Evolutionary conservation across 306 rosid genomes (phyloP).

Genomic region (Citrullus colocynthis): DNA sequence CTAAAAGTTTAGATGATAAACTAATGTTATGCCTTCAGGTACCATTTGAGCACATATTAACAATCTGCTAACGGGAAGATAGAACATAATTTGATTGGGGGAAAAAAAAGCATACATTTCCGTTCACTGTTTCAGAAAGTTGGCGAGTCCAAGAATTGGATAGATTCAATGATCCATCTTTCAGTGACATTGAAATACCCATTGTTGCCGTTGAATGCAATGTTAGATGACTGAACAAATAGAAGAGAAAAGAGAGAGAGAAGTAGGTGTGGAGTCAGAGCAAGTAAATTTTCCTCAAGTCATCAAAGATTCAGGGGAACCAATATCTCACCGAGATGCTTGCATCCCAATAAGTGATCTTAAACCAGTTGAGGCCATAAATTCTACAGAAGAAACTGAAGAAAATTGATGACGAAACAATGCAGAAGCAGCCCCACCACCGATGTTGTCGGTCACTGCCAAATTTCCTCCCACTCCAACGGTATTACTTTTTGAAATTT

Average conservation of each 20-base stretch:
- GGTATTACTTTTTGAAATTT: slow-evolving; percentile 54
- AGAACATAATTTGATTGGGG: slow-evolving; percentile 2
- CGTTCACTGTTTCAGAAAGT: slow-evolving; percentile 66
- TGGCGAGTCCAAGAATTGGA: slow-evolving; percentile 91
- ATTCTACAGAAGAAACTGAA: slow-evolving; percentile 53
- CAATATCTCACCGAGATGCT: slow-evolving; percentile 57
- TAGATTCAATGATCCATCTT: slow-evolving; percentile 80
- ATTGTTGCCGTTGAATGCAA: slow-evolving; percentile 72
- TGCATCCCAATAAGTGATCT: slow-evolving; percentile 70
- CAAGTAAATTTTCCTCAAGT: not conserved
- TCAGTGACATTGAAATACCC: slow-evolving; percentile 67
- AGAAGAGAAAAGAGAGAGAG: not conserved
- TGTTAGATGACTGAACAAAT: slow-evolving; percentile 46
- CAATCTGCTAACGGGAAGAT: not conserved
- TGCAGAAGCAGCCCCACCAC: slow-evolving; percentile 83
- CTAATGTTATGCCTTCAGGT: not conserved
- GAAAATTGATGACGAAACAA: slow-evolving; percentile 65
- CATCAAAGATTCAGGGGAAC: slow-evolving; percentile 2
- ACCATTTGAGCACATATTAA: not conserved
- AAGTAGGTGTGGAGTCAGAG: not conserved
- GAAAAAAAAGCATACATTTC: slow-evolving; percentile 40
- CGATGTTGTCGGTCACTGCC: slow-evolving; percentile 58
- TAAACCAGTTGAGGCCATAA: slow-evolving; percentile 79
- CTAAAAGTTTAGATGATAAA: not conserved
- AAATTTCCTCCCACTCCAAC: slow-evolving; percentile 64